Conservation (phyloP, 441 rosid genomes). For the Populus hybrid region DNA sequence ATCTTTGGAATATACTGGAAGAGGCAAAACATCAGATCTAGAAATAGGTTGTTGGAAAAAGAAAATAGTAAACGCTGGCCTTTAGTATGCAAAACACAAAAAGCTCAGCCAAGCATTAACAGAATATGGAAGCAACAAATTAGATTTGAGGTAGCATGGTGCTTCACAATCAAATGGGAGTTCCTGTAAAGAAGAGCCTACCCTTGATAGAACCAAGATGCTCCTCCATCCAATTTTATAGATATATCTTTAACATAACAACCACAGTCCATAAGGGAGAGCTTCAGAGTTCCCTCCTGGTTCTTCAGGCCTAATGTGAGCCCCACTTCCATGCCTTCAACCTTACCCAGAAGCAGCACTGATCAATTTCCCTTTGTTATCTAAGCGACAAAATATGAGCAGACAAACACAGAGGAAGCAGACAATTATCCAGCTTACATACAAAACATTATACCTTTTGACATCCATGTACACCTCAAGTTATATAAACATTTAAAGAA, state of each 20-base stretch:
- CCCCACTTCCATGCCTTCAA: slow-evolving; percentile 94
- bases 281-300: slow-evolving; percentile 64
- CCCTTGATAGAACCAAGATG: slow-evolving; percentile 99
- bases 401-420: slow-evolving; percentile 5
- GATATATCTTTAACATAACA: slow-evolving; percentile 69
- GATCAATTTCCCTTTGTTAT: slow-evolving; percentile 42
- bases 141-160: neutral
- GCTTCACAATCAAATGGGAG: neutral
- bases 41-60: no score
- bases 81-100: neutral
- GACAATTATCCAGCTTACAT: neutral
- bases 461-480: neutral
- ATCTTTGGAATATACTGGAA: neutral
- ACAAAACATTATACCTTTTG: neutral
- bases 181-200: slow-evolving; percentile 28
- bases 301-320: slow-evolving; percentile 67
- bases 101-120: neutral
- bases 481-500: neutral
- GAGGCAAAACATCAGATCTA: neutral
- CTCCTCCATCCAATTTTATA: slow-evolving; percentile 82
- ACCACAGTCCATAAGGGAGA: slow-evolving; percentile 67
- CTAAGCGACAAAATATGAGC: slow-evolving; percentile 31
- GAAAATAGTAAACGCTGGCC: neutral
- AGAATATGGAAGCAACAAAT: neutral
- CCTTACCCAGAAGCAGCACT: slow-evolving; percentile 66